Evolutionary conservation across 768 basidiomycete genomes (phyloP).

Genomic region (Tulasnella sp.): DNA sequence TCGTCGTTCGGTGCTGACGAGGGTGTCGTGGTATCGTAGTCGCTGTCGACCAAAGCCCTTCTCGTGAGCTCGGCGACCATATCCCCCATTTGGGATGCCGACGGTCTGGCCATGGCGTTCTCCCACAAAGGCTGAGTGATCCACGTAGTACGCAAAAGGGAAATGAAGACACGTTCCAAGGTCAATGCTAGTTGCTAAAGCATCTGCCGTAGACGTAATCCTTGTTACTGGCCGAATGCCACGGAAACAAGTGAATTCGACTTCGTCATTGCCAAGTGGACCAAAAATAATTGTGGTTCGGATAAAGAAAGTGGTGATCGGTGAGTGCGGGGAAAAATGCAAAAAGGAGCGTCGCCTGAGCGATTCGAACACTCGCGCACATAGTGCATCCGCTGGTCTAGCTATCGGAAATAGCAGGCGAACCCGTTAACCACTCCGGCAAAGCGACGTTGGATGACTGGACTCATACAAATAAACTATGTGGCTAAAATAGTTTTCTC

Average conservation of each 20-base stretch:
- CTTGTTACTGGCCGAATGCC: neutral
- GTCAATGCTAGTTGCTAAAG: neutral
- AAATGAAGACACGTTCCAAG: neutral
- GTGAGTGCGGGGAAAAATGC: neutral
- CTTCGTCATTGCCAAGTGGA: neutral
- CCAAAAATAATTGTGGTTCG: neutral
- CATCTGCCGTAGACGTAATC: neutral
- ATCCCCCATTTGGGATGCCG: neutral
- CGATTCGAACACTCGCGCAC: conserved; percentile 53
- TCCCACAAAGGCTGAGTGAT: neutral
- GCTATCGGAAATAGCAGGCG: conserved; percentile 29
- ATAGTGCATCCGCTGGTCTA: conserved; percentile 44
- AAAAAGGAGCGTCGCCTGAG: conserved; percentile 37
- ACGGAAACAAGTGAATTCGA: neutral
- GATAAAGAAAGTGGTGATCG: neutral
- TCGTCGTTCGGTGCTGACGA: too few relatives aligned
- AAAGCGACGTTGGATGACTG: neutral
- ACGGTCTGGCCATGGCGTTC: neutral
- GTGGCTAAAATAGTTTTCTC: too few relatives aligned
- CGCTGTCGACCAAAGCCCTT: neutral
- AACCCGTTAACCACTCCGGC: conserved; percentile 25
- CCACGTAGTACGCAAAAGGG: neutral
- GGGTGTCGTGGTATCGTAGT: neutral
- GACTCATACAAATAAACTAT: too few relatives aligned
- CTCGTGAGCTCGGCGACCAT: neutral